phyloP scores from a whole-genome alignment of 2,329 filamentous ascomycete genomes.

The Huntiella abstrusa region DNA sequence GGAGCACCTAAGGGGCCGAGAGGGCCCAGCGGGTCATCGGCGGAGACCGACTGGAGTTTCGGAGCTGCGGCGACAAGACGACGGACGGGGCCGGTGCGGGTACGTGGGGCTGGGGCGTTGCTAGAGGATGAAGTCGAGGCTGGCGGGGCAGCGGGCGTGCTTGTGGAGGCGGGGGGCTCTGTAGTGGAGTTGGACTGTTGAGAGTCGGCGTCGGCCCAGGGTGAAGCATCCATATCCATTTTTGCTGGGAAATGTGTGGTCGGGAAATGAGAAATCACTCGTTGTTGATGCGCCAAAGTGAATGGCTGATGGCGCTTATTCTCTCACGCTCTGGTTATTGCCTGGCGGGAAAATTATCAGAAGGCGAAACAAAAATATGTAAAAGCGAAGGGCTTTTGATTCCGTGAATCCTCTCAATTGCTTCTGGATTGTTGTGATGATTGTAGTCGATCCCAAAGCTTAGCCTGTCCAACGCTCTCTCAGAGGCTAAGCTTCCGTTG shows the following conservation, averaged over 20 bases:
- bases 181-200: constrained; percentile 16
- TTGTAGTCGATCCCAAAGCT: too few relatives aligned
- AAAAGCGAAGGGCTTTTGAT: too few relatives aligned
- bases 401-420: too few relatives aligned
- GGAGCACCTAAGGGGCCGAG: constrained; percentile 46
- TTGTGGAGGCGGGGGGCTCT: neutral
- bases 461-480: too few relatives aligned
- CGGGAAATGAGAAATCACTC: neutral
- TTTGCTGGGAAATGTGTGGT: constrained; percentile 9
- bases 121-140: constrained; percentile 17
- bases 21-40: constrained; percentile 53
- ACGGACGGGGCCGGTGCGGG: constrained; percentile 24
- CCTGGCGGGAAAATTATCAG: too few relatives aligned
- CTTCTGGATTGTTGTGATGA: too few relatives aligned
- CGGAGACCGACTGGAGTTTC: constrained; percentile 51
- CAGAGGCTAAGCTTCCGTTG: neutral
- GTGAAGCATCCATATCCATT: constrained; percentile 35
- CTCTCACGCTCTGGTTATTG: too few relatives aligned
- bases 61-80: constrained; percentile 58
- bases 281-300: neutral
- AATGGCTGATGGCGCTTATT: neutral
- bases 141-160: neutral
- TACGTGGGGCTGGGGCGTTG: constrained; percentile 13
- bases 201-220: constrained; percentile 30
- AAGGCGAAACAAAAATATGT: too few relatives aligned